Evolutionary conservation across 1,284 basidiomycete genomes (phyloP).

Genomic region (Austroboletus rostrupii): DNA sequence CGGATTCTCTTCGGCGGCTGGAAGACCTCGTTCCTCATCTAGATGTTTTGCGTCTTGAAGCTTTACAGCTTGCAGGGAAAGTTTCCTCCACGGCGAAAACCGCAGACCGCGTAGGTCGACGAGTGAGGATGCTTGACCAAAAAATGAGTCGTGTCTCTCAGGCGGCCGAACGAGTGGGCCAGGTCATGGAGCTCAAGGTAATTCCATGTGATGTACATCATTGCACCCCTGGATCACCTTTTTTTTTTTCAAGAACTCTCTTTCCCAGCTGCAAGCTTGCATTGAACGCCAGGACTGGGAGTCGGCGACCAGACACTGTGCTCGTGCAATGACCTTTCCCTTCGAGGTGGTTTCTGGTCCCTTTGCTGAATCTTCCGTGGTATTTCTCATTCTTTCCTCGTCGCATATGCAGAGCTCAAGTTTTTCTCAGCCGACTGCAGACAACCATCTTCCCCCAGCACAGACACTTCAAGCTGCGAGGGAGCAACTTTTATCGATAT

Average conservation of each 20-base stretch:
- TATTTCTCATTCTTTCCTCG: constrained; percentile 35
- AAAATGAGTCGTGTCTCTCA: constrained; percentile 86
- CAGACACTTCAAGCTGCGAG: constrained; percentile 80
- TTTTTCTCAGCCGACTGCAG: constrained; percentile 74
- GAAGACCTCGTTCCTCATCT: constrained; percentile 63
- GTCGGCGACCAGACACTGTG: constrained; percentile 85
- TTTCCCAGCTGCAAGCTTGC: constrained; percentile 69
- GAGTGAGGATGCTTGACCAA: constrained; percentile 83
- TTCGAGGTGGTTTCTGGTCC: constrained; percentile 73
- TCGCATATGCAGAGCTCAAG: constrained; percentile 2
- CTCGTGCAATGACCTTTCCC: constrained; percentile 84
- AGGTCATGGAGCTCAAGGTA: constrained; percentile 89
- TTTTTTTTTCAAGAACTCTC: constrained; percentile 56
- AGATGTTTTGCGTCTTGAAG: constrained; percentile 59
- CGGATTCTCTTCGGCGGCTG: constrained; percentile 61
- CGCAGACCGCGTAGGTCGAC: constrained; percentile 86
- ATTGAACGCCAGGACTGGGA: constrained; percentile 94
- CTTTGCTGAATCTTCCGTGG: constrained; percentile 87
- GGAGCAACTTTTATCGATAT: constrained; percentile 73
- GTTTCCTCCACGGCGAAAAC: constrained; percentile 75
- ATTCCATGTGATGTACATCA: constrained; percentile 8
- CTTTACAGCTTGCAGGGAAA: constrained; percentile 51
- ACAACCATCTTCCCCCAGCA: constrained; percentile 80
- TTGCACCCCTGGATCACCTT: constrained; percentile 11
- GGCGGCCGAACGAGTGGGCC: constrained; percentile 79